These are phyloP conservation scores for Paramecium bursaria DNA, from an alignment of 73 alveolate genomes.

Conservation along the genomic window DNA sequence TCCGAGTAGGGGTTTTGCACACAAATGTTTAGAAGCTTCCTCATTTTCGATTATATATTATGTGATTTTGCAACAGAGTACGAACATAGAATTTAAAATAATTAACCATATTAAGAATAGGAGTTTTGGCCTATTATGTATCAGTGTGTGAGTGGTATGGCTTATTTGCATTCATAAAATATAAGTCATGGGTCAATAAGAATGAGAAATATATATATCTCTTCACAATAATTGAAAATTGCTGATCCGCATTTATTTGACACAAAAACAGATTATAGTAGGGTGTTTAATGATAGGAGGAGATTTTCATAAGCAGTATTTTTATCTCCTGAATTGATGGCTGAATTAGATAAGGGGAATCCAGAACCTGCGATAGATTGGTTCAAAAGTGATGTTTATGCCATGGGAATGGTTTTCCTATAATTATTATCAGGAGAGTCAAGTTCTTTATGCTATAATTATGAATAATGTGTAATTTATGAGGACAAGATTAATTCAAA, in stretches of 20 bases:
- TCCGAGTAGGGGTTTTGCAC: slow-evolving; percentile 51
- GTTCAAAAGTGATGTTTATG: slow-evolving; percentile 58
- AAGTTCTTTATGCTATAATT: slow-evolving; percentile 59
- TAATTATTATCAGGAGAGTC: slow-evolving; percentile 34
- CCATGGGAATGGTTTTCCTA: slow-evolving; percentile 65
- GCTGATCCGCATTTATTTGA: slow-evolving; percentile 70
- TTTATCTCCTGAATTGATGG: slow-evolving; percentile 63
- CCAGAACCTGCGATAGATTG: slow-evolving; percentile 51
- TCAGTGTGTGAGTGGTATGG: slow-evolving; percentile 49
- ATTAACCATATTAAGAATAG: slow-evolving; percentile 3
- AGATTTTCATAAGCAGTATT: slow-evolving; percentile 29
- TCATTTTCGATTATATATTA: slow-evolving; percentile 52
- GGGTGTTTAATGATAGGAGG: slow-evolving; percentile 33
- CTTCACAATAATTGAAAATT: slow-evolving; percentile 43
- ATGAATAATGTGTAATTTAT: slow-evolving; percentile 48
- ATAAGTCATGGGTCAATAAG: slow-evolving; percentile 50
- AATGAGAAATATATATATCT: slow-evolving; percentile 58
- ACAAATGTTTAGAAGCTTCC: not conserved
- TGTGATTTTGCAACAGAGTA: slow-evolving; percentile 65
- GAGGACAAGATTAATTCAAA: slow-evolving; percentile 62
- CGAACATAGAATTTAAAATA: slow-evolving; percentile 40
- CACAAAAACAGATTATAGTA: slow-evolving; percentile 25
- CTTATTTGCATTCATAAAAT: slow-evolving; percentile 35
- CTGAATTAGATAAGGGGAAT: slow-evolving; percentile 65
- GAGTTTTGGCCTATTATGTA: slow-evolving; percentile 61